Conservation (phyloP, 2,329 filamentous ascomycete species). For the Chaetomium sp. region DNA sequence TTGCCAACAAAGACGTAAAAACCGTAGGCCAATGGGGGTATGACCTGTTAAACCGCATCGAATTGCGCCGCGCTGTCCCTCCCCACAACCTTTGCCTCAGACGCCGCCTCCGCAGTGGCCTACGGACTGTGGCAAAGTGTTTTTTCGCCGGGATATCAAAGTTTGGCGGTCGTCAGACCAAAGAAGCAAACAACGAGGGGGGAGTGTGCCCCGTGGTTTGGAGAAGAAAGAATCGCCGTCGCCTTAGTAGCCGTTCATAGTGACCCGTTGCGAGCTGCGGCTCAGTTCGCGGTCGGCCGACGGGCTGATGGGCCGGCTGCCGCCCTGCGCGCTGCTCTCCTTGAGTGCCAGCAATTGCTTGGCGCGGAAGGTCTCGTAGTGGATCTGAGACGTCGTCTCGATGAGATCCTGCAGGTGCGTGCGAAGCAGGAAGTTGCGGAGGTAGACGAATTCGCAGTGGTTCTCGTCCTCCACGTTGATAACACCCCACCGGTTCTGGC, state of each 20-base stretch:
- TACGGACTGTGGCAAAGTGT: conserved; percentile 7
- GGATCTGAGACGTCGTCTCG: conserved; percentile 98
- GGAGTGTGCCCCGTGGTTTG: neutral
- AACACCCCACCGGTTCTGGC: conserved; percentile 98
- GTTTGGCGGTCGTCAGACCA: conserved; percentile 6
- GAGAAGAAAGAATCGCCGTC: neutral
- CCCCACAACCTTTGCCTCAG: conserved; percentile 14
- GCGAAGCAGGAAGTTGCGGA: conserved; percentile 96
- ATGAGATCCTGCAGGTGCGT: conserved; percentile 98
- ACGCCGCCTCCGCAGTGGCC: conserved; percentile 12
- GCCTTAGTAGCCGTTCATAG: conserved; percentile 96
- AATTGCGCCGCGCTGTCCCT: conserved; percentile 23
- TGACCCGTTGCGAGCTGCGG: conserved; percentile 93
- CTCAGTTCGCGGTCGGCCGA: conserved; percentile 91
- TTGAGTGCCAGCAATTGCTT: conserved; percentile 98
- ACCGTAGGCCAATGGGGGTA: conserved; percentile 27
- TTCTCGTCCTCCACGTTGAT: conserved; percentile 99
- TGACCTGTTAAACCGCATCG: conserved; percentile 24
- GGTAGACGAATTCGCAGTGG: conserved; percentile 98
- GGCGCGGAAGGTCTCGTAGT: conserved; percentile 99
- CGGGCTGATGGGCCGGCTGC: conserved; percentile 90
- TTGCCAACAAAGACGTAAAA: conserved; percentile 35
- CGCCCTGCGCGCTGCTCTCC: conserved; percentile 87
- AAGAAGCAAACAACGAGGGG: neutral
- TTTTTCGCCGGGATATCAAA: conserved; percentile 22